These are phyloP conservation scores for Bryopsis sp. DNA, from an alignment of 139 green algal genomes.

Conservation along the genomic window DNA sequence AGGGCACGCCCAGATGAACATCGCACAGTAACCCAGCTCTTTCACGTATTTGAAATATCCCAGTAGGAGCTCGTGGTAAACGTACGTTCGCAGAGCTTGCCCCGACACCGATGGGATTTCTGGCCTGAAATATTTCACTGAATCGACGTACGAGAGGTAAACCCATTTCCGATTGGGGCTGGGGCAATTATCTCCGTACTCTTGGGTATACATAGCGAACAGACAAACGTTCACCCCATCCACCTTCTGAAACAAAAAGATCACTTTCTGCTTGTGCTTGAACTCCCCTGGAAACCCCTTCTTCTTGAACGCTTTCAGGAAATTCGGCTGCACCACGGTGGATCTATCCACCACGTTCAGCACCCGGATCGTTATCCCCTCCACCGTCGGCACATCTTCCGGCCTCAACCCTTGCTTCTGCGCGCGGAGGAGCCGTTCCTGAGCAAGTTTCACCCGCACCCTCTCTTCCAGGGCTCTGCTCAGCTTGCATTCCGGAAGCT, in stretches of 20 bases:
- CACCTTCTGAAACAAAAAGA: constrained; percentile 92
- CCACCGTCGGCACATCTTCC: constrained; percentile 42
- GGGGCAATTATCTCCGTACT: constrained; percentile 81
- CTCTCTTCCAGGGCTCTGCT: constrained; percentile 47
- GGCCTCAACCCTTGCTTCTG: constrained; percentile 33
- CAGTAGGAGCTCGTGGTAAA: constrained; percentile 95
- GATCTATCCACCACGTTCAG: constrained; percentile 90
- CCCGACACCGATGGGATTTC: constrained; percentile 40
- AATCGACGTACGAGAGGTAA: constrained; percentile 97
- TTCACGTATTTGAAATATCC: constrained; percentile 86
- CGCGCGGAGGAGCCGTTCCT: constrained; percentile 34
- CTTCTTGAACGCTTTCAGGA: constrained; percentile 60
- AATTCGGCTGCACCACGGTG: constrained; percentile 71
- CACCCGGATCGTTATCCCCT: constrained; percentile 81
- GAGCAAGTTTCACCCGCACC: constrained; percentile 31
- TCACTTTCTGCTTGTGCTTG: constrained; percentile 84
- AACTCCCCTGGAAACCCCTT: constrained; percentile 67
- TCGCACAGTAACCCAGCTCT: constrained; percentile 74
- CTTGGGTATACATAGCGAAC: constrained; percentile 93
- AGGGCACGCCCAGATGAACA: constrained; percentile 99
- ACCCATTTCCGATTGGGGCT: constrained; percentile 78
- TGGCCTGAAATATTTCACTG: constrained; percentile 94
- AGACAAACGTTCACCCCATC: constrained; percentile 89
- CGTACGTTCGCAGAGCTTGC: constrained; percentile 77
- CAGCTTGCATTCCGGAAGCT: constrained; percentile 76